Evolutionary conservation across 441 rosid species (phyloP), one percentile per base, ranked within the genome.

Genomic region (Codiaeum variegatum): DNA sequence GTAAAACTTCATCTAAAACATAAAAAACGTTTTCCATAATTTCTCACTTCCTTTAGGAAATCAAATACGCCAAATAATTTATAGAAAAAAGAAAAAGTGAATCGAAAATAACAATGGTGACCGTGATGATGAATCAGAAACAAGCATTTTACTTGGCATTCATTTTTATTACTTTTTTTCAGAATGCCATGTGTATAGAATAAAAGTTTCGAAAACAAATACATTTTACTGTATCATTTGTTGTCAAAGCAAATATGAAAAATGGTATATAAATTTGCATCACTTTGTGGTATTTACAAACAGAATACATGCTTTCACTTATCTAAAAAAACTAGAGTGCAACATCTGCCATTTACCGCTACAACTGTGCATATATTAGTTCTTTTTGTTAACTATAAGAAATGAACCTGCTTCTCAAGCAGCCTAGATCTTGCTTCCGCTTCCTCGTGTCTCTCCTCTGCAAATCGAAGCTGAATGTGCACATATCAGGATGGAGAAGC

Each of bases 371-470:
- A 56, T 56, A 9, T 56, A 56, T 56, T 56, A 26, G 16, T 8
- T 56, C 3, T 23, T 56, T 56, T 19, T 26, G n/a, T 63, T 7
- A 46, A 44, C 49, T 16, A 5, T 19, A 42, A 69, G 47, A 54
- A 51, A 40, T 65, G 51, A 52, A 92, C 98, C 96, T 92, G 98
- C 81, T 88, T 91, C 85, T 92, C 96, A 54, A 94, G 90, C 87
- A 85, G 97, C 70, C 88, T 82, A 64, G 87, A 92, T 80, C 97
- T 90, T 61, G 96, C 92, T 77, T 91, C 98, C 65, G 94, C 88
- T 79, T 86, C 95, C 84, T 84, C 81, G 0, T 81, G 77, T 62
- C 80, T 80, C 70, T 81, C 91, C 75, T 86, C 90, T 65, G 84
- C 82, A 51, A 16, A 77, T 47, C 73, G 87, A 75, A 88, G 87